Conservation (phyloP, 2,329 filamentous ascomycete genomes). For the Aspergillus calidoustus region DNA sequence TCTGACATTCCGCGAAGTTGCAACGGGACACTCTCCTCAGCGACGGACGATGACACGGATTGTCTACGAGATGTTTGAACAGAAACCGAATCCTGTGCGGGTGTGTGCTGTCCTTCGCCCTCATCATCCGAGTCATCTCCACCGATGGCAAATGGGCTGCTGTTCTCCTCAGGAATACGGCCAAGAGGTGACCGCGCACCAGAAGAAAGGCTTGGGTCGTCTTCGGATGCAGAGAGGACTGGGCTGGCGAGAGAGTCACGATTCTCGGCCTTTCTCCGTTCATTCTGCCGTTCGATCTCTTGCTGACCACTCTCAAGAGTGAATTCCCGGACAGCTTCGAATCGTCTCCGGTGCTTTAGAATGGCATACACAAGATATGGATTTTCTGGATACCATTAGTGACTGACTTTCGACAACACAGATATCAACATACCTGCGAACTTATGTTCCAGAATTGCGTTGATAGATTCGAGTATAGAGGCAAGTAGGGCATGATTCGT, state of each 20-base stretch:
- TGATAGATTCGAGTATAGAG: slow-evolving; percentile 85
- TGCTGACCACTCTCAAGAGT: slow-evolving; percentile 90
- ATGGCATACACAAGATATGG: slow-evolving; percentile 79
- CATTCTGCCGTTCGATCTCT: slow-evolving; percentile 81
- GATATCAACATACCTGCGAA: slow-evolving; percentile 66
- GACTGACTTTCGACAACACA: slow-evolving; percentile 1
- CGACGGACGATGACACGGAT: slow-evolving; percentile 68
- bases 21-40: slow-evolving; percentile 78
- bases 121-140: slow-evolving; percentile 72
- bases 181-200: slow-evolving; percentile 65
- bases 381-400: slow-evolving; percentile 64
- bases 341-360: slow-evolving; percentile 77
- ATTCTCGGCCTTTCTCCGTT: slow-evolving; percentile 67
- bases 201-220: slow-evolving; percentile 41
- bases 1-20: slow-evolving; percentile 94
- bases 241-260: slow-evolving; percentile 42
- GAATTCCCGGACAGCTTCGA: slow-evolving; percentile 83
- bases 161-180: slow-evolving; percentile 76
- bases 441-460: slow-evolving; percentile 87
- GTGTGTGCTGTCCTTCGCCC: slow-evolving; percentile 64
- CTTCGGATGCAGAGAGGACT: slow-evolving; percentile 45
- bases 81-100: slow-evolving; percentile 61
- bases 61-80: slow-evolving; percentile 64
- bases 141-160: slow-evolving; percentile 83
- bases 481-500: slow-evolving; percentile 81